Evolutionary conservation across 2,329 filamentous ascomycete species (phyloP).

Genomic region (Microsporum ferrugineum): DNA sequence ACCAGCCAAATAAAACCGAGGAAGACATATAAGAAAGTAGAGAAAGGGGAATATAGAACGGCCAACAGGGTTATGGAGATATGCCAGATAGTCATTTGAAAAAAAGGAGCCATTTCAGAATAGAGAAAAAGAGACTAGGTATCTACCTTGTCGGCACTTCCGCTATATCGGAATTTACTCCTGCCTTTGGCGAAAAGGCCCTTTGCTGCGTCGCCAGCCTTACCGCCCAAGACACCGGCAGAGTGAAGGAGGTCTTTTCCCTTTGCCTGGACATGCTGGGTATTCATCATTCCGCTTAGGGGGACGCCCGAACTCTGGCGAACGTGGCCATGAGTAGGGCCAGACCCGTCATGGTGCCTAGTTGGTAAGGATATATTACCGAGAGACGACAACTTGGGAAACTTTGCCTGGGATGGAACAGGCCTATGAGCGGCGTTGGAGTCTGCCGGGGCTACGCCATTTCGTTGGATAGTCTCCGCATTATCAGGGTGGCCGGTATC

Average conservation of each 20-base stretch:
- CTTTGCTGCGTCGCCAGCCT: slow-evolving; percentile 71
- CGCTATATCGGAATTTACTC: slow-evolving; percentile 61
- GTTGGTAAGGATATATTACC: slow-evolving; percentile 20
- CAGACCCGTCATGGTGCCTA: slow-evolving; percentile 23
- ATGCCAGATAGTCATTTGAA: neutral
- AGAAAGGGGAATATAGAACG: neutral
- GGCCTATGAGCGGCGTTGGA: slow-evolving; percentile 19
- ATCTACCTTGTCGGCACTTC: slow-evolving; percentile 73
- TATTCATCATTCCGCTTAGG: slow-evolving; percentile 36
- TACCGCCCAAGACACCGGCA: slow-evolving; percentile 59
- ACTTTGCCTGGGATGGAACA: slow-evolving; percentile 27
- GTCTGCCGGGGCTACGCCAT: slow-evolving; percentile 23
- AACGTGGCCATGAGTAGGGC: slow-evolving; percentile 24
- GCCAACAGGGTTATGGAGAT: neutral
- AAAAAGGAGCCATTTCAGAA: neutral
- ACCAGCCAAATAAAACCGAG: neutral
- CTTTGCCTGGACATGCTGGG: slow-evolving; percentile 62
- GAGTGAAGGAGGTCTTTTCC: slow-evolving; percentile 81
- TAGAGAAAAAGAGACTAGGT: slow-evolving; percentile 42
- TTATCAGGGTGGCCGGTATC: slow-evolving; percentile 42
- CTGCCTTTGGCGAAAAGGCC: slow-evolving; percentile 84
- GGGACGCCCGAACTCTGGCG: slow-evolving; percentile 28
- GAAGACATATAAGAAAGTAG: neutral
- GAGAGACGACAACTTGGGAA: slow-evolving; percentile 31
- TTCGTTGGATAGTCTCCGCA: slow-evolving; percentile 32